Evolutionary conservation across 192 early-diverging fungal species (phyloP).

Genomic region (Coemansia sp.): DNA sequence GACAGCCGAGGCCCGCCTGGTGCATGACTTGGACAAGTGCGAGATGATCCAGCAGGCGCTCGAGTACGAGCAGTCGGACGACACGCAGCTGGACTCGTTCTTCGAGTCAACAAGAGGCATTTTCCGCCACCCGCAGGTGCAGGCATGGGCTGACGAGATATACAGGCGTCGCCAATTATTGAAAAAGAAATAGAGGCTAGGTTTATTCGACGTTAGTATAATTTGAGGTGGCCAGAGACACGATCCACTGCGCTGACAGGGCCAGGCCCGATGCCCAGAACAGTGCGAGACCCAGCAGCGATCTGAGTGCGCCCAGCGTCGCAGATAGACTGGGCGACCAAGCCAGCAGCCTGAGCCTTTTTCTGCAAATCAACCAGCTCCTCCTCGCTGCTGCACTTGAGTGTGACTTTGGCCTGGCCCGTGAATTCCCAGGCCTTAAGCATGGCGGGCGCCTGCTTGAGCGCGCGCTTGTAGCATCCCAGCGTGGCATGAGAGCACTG

Average conservation of each 20-base stretch:
- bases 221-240: conserved; percentile 59
- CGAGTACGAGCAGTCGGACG: conserved; percentile 82
- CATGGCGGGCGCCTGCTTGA: conserved; percentile 48
- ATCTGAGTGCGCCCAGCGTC: conserved; percentile 84
- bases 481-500: conserved; percentile 94
- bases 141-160: conserved; percentile 80
- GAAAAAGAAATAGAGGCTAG: background rate
- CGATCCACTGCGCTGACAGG: conserved; percentile 49
- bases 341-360: conserved; percentile 18
- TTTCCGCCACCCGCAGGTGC: conserved; percentile 80
- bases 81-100: conserved; percentile 67
- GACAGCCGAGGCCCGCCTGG: conserved; percentile 75
- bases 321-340: conserved; percentile 61
- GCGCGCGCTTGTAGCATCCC: conserved; percentile 69
- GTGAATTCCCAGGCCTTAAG: conserved; percentile 67
- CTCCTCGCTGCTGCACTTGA: conserved; percentile 74
- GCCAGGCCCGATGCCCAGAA: conserved; percentile 92
- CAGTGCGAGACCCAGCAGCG: conserved; percentile 85
- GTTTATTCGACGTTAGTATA: conserved; percentile 27
- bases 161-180: conserved; percentile 36
- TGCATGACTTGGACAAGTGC: conserved; percentile 95
- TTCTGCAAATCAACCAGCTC: conserved; percentile 56
- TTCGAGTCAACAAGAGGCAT: conserved; percentile 78
- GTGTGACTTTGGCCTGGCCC: conserved; percentile 83
- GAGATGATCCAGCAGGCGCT: conserved; percentile 92